Evolutionary conservation across 2,329 filamentous ascomycete genomes (phyloP).

Genomic region (Ascochyta fabae): DNA sequence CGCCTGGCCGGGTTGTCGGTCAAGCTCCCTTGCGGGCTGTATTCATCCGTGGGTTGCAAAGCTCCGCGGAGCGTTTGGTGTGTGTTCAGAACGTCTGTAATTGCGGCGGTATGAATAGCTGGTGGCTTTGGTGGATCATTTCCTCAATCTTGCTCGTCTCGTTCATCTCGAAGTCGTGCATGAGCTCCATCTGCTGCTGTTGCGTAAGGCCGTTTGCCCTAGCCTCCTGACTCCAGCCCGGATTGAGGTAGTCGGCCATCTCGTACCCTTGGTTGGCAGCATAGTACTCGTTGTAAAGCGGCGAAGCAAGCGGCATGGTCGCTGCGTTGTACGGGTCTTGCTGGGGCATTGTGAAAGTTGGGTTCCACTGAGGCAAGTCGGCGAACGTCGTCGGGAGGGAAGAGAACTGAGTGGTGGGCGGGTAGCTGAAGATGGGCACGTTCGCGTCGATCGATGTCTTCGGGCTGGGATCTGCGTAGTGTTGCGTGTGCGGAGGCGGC

Average conservation of each 20-base stretch:
- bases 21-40: background rate
- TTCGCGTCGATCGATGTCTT: slow-evolving; percentile 39
- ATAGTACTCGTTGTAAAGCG: slow-evolving; percentile 45
- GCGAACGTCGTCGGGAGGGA: slow-evolving; percentile 46
- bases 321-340: slow-evolving; percentile 38
- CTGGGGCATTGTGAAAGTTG: slow-evolving; percentile 44
- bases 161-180: slow-evolving; percentile 74
- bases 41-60: background rate
- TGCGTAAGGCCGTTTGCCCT: slow-evolving; percentile 66
- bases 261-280: slow-evolving; percentile 45
- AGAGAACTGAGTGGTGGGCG: slow-evolving; percentile 39
- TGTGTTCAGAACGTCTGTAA: slow-evolving; percentile 36
- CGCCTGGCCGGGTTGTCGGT: background rate
- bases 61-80: background rate
- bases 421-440: slow-evolving; percentile 39
- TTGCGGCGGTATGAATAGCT: slow-evolving; percentile 43
- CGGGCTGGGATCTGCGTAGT: slow-evolving; percentile 38
- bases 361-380: slow-evolving; percentile 47
- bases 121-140: slow-evolving; percentile 51
- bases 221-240: slow-evolving; percentile 62
- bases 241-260: slow-evolving; percentile 55
- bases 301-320: slow-evolving; percentile 34
- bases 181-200: slow-evolving; percentile 81
- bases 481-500: slow-evolving; percentile 37
- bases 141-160: slow-evolving; percentile 49